Evolutionary conservation across 352 stramenopile species (phyloP).

Genomic region (Halophytophthora batemanensis): DNA sequence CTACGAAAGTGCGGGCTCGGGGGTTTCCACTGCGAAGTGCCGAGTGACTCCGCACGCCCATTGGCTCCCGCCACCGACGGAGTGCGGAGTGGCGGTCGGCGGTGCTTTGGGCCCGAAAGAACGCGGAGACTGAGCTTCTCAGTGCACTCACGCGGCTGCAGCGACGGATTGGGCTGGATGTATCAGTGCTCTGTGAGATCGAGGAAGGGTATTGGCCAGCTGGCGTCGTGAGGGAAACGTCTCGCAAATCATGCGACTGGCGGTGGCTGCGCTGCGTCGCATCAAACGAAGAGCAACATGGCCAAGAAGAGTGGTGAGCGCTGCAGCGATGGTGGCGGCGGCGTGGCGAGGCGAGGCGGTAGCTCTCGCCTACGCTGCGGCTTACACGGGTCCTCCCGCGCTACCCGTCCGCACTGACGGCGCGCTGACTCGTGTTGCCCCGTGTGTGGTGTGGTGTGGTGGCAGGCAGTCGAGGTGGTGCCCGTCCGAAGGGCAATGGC

Average conservation of each 20-base stretch:
- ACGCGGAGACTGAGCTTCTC: too few species aligned
- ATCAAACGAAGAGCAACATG: constrained; percentile 23
- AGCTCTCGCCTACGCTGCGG: background rate
- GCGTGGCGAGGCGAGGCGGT: background rate
- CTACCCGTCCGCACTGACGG: background rate
- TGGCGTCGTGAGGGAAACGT: too few species aligned
- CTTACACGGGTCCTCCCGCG: background rate
- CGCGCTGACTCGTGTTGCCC: background rate
- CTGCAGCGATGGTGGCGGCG: background rate
- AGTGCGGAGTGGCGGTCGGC: too few species aligned
- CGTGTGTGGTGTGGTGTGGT: background rate
- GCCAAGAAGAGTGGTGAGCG: constrained; percentile 39
- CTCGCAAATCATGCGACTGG: background rate
- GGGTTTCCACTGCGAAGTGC: too few species aligned
- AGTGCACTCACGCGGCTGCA: too few species aligned
- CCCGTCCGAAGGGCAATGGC: constrained; percentile 18
- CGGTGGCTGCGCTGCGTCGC: background rate
- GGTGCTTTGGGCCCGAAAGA: too few species aligned
- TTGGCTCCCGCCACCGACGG: constrained; percentile 6
- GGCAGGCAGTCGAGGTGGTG: constrained; percentile 7
- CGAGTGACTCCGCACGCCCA: too few species aligned
- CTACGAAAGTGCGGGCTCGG: background rate
- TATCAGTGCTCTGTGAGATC: too few species aligned
- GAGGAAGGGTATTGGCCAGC: too few species aligned
- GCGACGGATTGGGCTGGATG: too few species aligned